Base-by-base conservation (phyloP, 108 stramenopile species). In the Bacterosira constricta region DNA sequence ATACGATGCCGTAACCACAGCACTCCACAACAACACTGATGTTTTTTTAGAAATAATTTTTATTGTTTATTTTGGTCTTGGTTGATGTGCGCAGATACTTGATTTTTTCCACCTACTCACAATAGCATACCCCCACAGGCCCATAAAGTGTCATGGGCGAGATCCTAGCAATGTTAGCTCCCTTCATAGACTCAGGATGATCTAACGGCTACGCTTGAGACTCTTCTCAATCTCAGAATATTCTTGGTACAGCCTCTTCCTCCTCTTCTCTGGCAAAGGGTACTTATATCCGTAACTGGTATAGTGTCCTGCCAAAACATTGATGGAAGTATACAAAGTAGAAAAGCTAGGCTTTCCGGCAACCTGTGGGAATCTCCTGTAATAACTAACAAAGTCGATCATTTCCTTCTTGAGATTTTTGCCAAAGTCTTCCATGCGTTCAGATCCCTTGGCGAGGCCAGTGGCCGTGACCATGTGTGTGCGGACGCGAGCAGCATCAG, bases 201-300 rank as follows among this genome's bases (percentile, higher is more conserved):
- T 85, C n/a, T 92, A 92, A 73, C 91, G 91, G 45, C 80, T 83
- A 66, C 91, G 88, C 77, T 89, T 88, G 29, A 92, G 83, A 64
- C 90, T 91, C 84, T 94, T 94, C 50, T 90, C 94, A 69, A 97
- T 96, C 77, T 97, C 96, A 20, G 92, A 86, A 79, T 94, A 97
- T 71, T 97, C 97, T 70, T 98, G 96, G 71, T 94, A 93, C 84
- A 98, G 86, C 75, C 97, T 87, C 95, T 98, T 98, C 79, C 96
- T 83, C 73, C 97, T 86, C 90, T 98, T 98, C 75, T 98, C 97
- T 5, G 97, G 97, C 53, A 98, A 88, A 5, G 97, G 97, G 90
- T 97, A 98, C 87, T 98, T 98, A 87, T 87, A 94, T 36, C 97
- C 97, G 71, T 98, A 97, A 45, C 90, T 92, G 25, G 97, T 96